Evolutionary conservation across 2,329 filamentous ascomycete genomes (phyloP).

Genomic region (Cladosporium sp.): DNA sequence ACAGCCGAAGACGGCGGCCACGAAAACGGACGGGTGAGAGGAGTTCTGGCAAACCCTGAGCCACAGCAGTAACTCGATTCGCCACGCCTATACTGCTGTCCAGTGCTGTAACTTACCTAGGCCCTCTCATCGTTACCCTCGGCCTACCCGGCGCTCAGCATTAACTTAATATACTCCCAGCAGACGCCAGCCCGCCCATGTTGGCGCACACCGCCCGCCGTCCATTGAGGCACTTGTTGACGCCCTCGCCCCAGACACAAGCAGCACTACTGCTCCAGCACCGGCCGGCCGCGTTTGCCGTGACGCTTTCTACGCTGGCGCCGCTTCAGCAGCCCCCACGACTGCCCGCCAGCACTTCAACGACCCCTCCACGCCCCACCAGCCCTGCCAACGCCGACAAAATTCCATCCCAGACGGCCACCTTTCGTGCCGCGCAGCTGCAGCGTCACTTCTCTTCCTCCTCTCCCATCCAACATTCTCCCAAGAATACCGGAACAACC

Average conservation of each 20-base stretch:
- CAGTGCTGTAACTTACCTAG: background rate
- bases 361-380: constrained; percentile 28
- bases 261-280: constrained; percentile 3
- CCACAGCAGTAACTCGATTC: background rate
- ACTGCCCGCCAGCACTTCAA: constrained; percentile 16
- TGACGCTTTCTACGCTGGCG: constrained; percentile 22
- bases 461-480: constrained; percentile 17
- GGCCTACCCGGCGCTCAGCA: constrained; percentile 10
- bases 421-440: constrained; percentile 29
- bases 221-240: constrained; percentile 20
- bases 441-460: constrained; percentile 29
- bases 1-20: constrained; percentile 18
- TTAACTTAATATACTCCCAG: constrained; percentile 8
- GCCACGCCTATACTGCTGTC: background rate
- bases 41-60: constrained; percentile 3
- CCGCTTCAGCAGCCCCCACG: constrained; percentile 20
- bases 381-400: constrained; percentile 30
- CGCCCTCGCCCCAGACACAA: background rate
- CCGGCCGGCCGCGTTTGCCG: constrained; percentile 18
- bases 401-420: constrained; percentile 27
- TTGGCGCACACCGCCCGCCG: constrained; percentile 20
- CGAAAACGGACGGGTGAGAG: constrained; percentile 19
- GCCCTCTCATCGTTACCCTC: constrained; percentile 1
- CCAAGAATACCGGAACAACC: constrained; percentile 22
- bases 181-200: constrained; percentile 7